Percentiles rank a stretch among this genome's conserved stretches.
Evolutionary conservation across 2,329 filamentous ascomycete species (phyloP).

Genomic region (Scytalidium sp.): DNA sequence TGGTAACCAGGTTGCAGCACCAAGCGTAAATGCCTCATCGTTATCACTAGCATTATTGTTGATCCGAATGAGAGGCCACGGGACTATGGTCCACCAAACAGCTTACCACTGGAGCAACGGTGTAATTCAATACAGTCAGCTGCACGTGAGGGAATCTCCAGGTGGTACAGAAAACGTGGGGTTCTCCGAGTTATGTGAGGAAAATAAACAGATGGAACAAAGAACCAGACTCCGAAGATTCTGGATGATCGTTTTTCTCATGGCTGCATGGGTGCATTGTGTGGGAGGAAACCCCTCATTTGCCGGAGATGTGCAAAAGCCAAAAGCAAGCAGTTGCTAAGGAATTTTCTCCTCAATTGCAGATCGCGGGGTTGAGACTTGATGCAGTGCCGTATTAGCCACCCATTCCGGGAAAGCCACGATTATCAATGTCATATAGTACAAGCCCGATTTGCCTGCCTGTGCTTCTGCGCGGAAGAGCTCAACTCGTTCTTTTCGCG

Average conservation of each 20-base stretch:
- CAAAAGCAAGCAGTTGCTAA: neutral
- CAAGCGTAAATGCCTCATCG: neutral
- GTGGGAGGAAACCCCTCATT: no score
- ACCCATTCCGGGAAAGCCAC: no score
- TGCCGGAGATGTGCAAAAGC: no score
- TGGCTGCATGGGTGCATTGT: neutral
- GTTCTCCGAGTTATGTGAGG: neutral
- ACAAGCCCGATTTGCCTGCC: constrained; percentile 5
- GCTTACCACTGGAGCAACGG: neutral
- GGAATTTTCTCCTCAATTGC: neutral
- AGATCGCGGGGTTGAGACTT: neutral
- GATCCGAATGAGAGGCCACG: neutral
- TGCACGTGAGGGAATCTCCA: neutral
- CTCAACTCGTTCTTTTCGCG: neutral
- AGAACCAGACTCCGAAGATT: neutral
- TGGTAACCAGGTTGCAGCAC: neutral
- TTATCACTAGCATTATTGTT: neutral
- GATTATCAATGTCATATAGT: no score
- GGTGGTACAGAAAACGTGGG: neutral
- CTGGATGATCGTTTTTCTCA: neutral
- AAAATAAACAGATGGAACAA: no score
- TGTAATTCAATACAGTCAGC: neutral
- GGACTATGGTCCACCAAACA: neutral
- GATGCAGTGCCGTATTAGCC: no score
- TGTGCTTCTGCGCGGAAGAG: no score